Evolutionary conservation across 139 green algal genomes (phyloP), one percentile per base, ranked within the genome.

Genomic region (Astrephomene gubernaculifera): DNA sequence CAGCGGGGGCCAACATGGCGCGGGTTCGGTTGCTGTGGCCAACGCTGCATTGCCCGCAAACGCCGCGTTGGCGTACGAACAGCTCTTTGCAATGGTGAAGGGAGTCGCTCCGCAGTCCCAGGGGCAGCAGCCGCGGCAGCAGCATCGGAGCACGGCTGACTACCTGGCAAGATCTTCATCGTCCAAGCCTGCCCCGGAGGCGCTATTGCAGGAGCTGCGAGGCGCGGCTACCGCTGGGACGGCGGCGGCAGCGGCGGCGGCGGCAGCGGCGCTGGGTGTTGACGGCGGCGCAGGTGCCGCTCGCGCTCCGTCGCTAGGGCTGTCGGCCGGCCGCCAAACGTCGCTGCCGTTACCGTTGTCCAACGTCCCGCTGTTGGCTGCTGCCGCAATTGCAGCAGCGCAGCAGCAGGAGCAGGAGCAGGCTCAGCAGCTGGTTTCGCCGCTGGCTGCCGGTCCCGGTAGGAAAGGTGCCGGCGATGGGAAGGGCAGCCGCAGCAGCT

Each of bases 11-110:
- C 38, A 17, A 3, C 43, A 41, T 45, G 27, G 70, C 21, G 73
- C 52, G 35, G 19, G 52, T 12, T n/a, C 33, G 2, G 44, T 9
- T 8, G 71, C 49, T 68, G 45, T 12, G 4, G 45, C 71, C 22
- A 12, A n/a, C 68, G 10, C 38, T 9, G 43, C 29, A 27, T 44
- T 49, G 71, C 29, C 71, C 12, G 45, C 31, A 49, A 57, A 69
- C 52, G 52, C 73, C 22, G 33, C 71, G 5, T 33, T 53, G 7
- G 73, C 73, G 12, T 81, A 81, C 33, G 52, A 29, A 21, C 73
- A 81, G 36, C 54, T 81, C 25, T 14, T 69, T 8, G 73, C 73
- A 10, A 25, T 68, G 53, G 53, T 78, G 29, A 52, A 61, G 43
- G 43, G 29, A 1, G 70, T 53, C 35, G 73, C 73, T 1, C 1